phyloP scores from a whole-genome alignment of 2,329 filamentous ascomycete genomes.

The Xylariaceae sp. region DNA sequence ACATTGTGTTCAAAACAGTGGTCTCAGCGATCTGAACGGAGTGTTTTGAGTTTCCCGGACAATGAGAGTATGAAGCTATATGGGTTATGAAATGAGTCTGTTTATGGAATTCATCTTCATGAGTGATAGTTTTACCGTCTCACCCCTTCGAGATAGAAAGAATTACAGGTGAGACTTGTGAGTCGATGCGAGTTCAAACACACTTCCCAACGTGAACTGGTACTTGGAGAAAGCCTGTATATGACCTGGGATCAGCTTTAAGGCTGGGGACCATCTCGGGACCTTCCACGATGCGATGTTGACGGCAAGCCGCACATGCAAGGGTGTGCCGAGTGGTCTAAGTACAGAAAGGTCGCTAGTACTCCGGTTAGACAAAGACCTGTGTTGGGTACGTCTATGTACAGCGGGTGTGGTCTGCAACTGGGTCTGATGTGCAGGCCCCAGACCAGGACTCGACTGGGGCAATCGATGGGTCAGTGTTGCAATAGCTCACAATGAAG shows the following conservation, averaged over 20 bases:
- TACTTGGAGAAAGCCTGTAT: constrained; percentile 24
- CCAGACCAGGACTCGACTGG: constrained; percentile 32
- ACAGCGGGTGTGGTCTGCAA: constrained; percentile 26
- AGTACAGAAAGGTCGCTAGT: constrained; percentile 34
- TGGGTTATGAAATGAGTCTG: constrained; percentile 23
- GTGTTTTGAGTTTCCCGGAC: constrained; percentile 16
- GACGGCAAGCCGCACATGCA: constrained; percentile 30
- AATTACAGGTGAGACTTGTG: constrained; percentile 12
- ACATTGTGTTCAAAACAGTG: constrained; percentile 32
- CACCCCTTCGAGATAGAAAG: constrained; percentile 19
- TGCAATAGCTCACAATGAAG: constrained; percentile 40
- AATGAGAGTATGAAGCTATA: constrained; percentile 24
- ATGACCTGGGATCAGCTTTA: constrained; percentile 28
- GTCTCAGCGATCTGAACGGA: no score
- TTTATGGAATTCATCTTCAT: constrained; percentile 33
- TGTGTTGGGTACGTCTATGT: constrained; percentile 29
- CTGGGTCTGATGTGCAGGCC: constrained; percentile 26
- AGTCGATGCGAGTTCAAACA: constrained; percentile 24
- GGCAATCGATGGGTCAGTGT: constrained; percentile 38
- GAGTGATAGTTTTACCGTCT: constrained; percentile 23
- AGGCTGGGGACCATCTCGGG: constrained; percentile 31
- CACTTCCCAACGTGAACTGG: constrained; percentile 23
- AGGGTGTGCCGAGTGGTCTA: constrained; percentile 28
- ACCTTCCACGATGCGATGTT: constrained; percentile 30
- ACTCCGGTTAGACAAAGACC: constrained; percentile 28